Base-by-base conservation (phyloP, 306 rosid genomes). In the Amphicarpaea edgeworthii region DNA sequence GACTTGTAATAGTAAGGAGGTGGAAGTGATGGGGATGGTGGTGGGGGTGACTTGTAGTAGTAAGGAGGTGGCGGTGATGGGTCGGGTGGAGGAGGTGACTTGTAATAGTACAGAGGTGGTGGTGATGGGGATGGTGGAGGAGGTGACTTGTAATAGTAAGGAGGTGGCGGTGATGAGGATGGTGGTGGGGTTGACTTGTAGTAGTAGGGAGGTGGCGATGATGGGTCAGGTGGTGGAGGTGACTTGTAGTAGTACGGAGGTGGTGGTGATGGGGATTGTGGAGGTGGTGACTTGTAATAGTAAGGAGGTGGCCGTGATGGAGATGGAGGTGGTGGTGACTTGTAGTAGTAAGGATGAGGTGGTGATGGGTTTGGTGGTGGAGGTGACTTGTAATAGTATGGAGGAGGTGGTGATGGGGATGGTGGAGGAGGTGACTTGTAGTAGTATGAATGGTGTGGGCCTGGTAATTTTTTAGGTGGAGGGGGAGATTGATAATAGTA, bases 1-100 rank as follows among this genome's bases (percentile, higher is more conserved):
- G 69, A 63, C 30, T 63, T 17, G 49, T 62, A 62, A 2, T 62
- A 62, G 26, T 62, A 62, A 1, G 68, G 68, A 16, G 68, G 68
- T 34, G 68, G 68, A 0, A 47, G 68, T n/a, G 68, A 62, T 8
- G 68, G 68, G 0, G 21, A 17, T 16, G 68, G 68, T 32, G 68
- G 68, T 7, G 68, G 68, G 0, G 68, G 68, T 7, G 45, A 32
- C 12, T 32, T 61, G 45, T 61, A 61, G 7, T 61, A 61, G 24
- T 61, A 61, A 7, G 68, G 45, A n/a, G 43, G 68, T 28, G 45
- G 68, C 16, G 66, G 66, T 7, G 42, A 61, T 32, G 43, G 43
- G 0, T 11, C 7, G 15, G 68, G 68, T 32, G 68, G 68, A 1
- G 68, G 45, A 1, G 68, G 68, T 3, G 68, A 61, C 8, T 61